These are phyloP conservation scores for Myriosclerotinia scirpicola DNA, from an alignment of 2,329 filamentous ascomycete species.

Conservation along the genomic window DNA sequence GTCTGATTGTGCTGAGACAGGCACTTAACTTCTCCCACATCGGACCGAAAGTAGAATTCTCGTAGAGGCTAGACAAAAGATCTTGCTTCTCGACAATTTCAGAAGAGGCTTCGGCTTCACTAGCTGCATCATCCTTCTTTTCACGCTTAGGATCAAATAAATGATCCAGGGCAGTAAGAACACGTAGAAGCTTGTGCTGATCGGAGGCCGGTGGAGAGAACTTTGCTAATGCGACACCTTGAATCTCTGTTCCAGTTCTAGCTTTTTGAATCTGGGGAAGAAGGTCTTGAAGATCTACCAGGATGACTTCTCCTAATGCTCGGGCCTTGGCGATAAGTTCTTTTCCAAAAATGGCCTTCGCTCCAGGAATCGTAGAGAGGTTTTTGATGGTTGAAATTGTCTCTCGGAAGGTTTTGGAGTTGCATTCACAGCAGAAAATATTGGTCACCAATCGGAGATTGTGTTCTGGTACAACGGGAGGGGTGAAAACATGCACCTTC, in stretches of 20 bases:
- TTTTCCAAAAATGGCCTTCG: conserved; percentile 86
- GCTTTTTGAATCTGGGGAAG: conserved; percentile 84
- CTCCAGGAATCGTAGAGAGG: conserved; percentile 85
- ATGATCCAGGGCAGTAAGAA: conserved; percentile 92
- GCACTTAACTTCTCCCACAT: conserved; percentile 92
- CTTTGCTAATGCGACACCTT: conserved; percentile 88
- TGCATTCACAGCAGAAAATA: conserved; percentile 95
- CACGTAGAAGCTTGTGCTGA: conserved; percentile 90
- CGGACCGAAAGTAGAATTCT: conserved; percentile 83
- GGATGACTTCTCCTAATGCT: conserved; percentile 77
- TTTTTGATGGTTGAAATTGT: conserved; percentile 99
- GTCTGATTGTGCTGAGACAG: conserved; percentile 82
- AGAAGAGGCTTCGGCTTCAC: conserved; percentile 46
- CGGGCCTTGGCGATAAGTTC: conserved; percentile 89
- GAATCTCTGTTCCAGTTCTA: conserved; percentile 87
- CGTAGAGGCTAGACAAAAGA: conserved; percentile 82
- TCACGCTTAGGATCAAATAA: conserved; percentile 83
- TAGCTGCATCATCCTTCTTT: conserved; percentile 50
- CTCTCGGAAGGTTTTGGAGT: conserved; percentile 96
- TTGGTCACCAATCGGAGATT: conserved; percentile 94
- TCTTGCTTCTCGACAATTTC: conserved; percentile 71
- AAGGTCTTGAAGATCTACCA: conserved; percentile 80
- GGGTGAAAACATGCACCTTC: conserved; percentile 58
- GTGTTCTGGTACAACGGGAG: conserved; percentile 81
- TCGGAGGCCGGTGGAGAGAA: conserved; percentile 96